Conservation (phyloP, 1,284 basidiomycete genomes). For the Stereum hirsutum region DNA sequence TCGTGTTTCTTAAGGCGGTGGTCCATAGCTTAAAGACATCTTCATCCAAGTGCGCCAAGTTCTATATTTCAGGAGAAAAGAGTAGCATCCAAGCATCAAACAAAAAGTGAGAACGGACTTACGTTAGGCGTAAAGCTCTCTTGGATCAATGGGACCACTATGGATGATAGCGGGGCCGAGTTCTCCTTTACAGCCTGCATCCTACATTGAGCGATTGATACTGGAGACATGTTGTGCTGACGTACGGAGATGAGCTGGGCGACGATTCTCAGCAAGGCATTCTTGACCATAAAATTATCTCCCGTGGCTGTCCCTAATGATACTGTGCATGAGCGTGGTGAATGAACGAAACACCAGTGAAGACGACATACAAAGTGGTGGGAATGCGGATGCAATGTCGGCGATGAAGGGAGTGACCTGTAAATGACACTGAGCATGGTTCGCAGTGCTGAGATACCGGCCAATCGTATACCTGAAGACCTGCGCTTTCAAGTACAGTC, state of each 20-base stretch:
- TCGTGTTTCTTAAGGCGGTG: slow-evolving; percentile 61
- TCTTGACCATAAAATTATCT: slow-evolving; percentile 76
- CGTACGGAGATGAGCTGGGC: slow-evolving; percentile 65
- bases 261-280: slow-evolving; percentile 62
- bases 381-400: slow-evolving; percentile 62
- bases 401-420: slow-evolving; percentile 65
- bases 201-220: background rate
- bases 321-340: slow-evolving; percentile 2
- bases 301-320: slow-evolving; percentile 55
- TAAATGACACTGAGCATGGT: slow-evolving; percentile 23
- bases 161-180: slow-evolving; percentile 42
- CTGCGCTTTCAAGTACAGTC: slow-evolving; percentile 64
- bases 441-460: too few relatives aligned
- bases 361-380: slow-evolving; percentile 59
- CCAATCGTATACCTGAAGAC: too few relatives aligned
- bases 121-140: slow-evolving; percentile 67
- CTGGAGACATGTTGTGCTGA: background rate
- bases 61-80: slow-evolving; percentile 21
- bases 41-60: slow-evolving; percentile 66
- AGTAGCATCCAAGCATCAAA: background rate
- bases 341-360: slow-evolving; percentile 6
- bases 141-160: slow-evolving; percentile 69
- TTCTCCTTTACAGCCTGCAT: slow-evolving; percentile 52
- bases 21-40: slow-evolving; percentile 77
- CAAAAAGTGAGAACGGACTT: slow-evolving; percentile 17